These are phyloP conservation scores for Ganoderma meredithae DNA, from an alignment of 1,284 basidiomycete genomes.

Conservation along the genomic window DNA sequence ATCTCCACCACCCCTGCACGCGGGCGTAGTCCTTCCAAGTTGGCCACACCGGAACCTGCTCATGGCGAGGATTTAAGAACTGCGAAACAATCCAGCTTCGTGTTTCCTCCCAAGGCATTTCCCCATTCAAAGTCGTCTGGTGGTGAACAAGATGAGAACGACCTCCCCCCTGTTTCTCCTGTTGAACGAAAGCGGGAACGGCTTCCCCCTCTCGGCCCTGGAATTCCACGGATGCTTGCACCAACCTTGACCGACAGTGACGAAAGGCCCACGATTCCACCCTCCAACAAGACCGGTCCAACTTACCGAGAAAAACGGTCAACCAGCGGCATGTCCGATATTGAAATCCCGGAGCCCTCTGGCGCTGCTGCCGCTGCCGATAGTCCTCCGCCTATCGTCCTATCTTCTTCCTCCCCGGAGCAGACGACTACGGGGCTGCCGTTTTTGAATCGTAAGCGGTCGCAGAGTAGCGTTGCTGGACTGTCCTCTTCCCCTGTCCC, in stretches of 20 bases:
- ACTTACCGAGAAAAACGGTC: slow-evolving; percentile 50
- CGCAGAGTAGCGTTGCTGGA: slow-evolving; percentile 51
- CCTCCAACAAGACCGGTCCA: slow-evolving; percentile 24
- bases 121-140: slow-evolving; percentile 42
- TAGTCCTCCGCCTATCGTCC: slow-evolving; percentile 34
- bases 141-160: slow-evolving; percentile 37
- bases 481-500: slow-evolving; percentile 30
- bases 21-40: slow-evolving; percentile 35
- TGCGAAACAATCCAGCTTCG: slow-evolving; percentile 59
- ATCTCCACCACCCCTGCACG: slow-evolving; percentile 40
- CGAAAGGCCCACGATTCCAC: neutral
- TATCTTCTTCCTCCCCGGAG: slow-evolving; percentile 40
- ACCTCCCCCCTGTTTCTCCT: slow-evolving; percentile 26
- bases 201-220: slow-evolving; percentile 41
- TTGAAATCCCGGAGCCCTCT: slow-evolving; percentile 45
- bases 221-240: slow-evolving; percentile 35
- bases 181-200: slow-evolving; percentile 33
- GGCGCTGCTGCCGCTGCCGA: slow-evolving; percentile 22
- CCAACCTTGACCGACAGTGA: slow-evolving; percentile 21
- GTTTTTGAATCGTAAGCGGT: slow-evolving; percentile 47
- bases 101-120: slow-evolving; percentile 55
- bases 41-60: slow-evolving; percentile 28
- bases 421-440: slow-evolving; percentile 31
- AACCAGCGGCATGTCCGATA: slow-evolving; percentile 48
- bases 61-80: slow-evolving; percentile 49